phyloP scores from a whole-genome alignment of 2,329 filamentous ascomycete genomes.

The Zopfia rhizophila region DNA sequence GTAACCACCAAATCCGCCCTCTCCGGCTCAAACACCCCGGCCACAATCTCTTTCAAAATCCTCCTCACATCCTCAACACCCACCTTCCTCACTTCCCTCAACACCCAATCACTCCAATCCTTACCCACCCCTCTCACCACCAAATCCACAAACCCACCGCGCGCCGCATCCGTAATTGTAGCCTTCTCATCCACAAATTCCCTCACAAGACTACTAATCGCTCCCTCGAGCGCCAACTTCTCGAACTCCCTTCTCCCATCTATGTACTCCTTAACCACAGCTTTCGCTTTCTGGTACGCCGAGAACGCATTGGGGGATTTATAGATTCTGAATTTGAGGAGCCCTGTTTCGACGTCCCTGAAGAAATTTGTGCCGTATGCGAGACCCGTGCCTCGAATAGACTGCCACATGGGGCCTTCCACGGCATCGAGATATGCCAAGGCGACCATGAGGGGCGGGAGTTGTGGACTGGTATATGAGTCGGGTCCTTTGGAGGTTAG shows the following conservation, averaged over 20 bases:
- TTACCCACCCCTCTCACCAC: constrained; percentile 80
- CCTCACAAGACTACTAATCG: constrained; percentile 89
- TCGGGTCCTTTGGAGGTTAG: constrained; percentile 78
- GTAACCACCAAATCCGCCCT: constrained; percentile 89
- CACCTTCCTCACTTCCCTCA: constrained; percentile 81
- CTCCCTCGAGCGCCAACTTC: constrained; percentile 84
- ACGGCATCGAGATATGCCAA: constrained; percentile 91
- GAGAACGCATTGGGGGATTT: constrained; percentile 89
- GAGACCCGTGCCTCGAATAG: constrained; percentile 90
- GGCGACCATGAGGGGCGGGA: constrained; percentile 88
- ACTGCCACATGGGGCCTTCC: constrained; percentile 93
- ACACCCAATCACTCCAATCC: constrained; percentile 80
- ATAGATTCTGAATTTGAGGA: constrained; percentile 86
- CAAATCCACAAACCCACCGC: constrained; percentile 82
- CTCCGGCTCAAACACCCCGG: constrained; percentile 82
- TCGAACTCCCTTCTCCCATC: constrained; percentile 79
- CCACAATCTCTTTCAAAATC: constrained; percentile 77
- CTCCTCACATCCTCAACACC: constrained; percentile 78
- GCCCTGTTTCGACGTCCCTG: constrained; percentile 80
- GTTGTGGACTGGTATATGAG: constrained; percentile 77
- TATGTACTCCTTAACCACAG: constrained; percentile 78
- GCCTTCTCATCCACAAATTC: constrained; percentile 87
- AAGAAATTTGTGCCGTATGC: constrained; percentile 89
- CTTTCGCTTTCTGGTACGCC: constrained; percentile 80
- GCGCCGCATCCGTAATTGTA: constrained; percentile 83